Base-by-base conservation (phyloP, 1,284 basidiomycete species). In the Ustilago bromivora region DNA sequence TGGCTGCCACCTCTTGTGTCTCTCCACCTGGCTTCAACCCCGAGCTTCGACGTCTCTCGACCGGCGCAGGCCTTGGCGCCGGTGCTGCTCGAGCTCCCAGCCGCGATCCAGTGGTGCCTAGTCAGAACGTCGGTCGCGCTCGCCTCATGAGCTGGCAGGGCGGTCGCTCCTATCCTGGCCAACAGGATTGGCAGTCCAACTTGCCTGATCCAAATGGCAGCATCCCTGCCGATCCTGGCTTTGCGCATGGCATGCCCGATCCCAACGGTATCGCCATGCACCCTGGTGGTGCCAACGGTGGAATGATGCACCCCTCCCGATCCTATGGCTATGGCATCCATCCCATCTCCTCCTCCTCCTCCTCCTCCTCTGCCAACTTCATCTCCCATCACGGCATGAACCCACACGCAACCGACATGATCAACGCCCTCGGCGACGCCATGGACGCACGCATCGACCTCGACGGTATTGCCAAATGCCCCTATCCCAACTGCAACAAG, bases 401-500 rank as follows among this genome's bases (percentile, higher is more conserved):
- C 60, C 59, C 55, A 12, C 62, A 69, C 38, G 58, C 67, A 34
- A 53, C 58, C 51, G 82, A 82, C 34, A 81, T 81, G 71, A 73
- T 82, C 66, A 76, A 79, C 36, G 79, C 78, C 9, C 69, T 83
- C 8, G 80, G 80, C 28, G 73, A 78, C 40, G 79, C 78, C 46
- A 78, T 83, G 72, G 80, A 81, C 47, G 76, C 79, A 40, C 66
- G 72, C 36, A 72, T 79, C 66, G 78, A 82, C 36, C 64, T 76
- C 17, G 81, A 84, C 38, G 81, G 80, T 15, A 78, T 82, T 17
- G 82, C 81, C 51, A 76, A 74, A 35, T 80, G 79, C 54, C 81
- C 80, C 11, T 82, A 75, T 38, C 81, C 80, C 7, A 68, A 78
- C 61, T 83, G 82, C 80, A 78, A 76, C 67, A 84, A 81, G 80